Percentiles rank a stretch among this genome's conserved stretches.
Conservation (phyloP, 164 flowering plant species). For the Tinospora cordifolia region DNA sequence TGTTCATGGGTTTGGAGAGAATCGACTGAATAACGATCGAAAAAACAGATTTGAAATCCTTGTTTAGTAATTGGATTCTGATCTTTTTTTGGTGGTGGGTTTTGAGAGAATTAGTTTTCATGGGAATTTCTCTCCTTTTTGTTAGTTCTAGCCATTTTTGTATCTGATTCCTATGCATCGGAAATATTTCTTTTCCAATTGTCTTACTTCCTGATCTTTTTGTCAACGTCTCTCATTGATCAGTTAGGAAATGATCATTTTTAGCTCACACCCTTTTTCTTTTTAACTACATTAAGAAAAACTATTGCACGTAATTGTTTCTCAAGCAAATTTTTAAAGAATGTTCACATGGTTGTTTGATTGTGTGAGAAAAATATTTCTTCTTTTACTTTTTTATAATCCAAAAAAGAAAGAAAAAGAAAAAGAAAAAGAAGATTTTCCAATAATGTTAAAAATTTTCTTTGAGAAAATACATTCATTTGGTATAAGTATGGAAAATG, state of each 20-base stretch:
- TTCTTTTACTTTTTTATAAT: too few relatives aligned
- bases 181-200: neutral
- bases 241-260: neutral
- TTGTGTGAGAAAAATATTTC: too few relatives aligned
- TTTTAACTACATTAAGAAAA: neutral
- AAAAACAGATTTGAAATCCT: neutral
- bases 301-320: neutral
- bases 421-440: too few relatives aligned
- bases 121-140: neutral
- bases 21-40: neutral
- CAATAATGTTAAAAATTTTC: too few relatives aligned
- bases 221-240: neutral
- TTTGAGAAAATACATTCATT: too few relatives aligned
- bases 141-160: too few relatives aligned
- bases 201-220: neutral
- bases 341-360: too few relatives aligned
- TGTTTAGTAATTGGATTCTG: neutral
- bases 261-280: neutral
- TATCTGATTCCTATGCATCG: neutral
- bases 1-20: neutral
- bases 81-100: neutral
- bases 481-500: too few relatives aligned
- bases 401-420: too few relatives aligned
- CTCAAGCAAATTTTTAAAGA: too few relatives aligned
- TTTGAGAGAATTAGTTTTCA: neutral